phyloP scores from a whole-genome alignment of 1,139 yeast species.

The Yamadazyma atlantica region DNA sequence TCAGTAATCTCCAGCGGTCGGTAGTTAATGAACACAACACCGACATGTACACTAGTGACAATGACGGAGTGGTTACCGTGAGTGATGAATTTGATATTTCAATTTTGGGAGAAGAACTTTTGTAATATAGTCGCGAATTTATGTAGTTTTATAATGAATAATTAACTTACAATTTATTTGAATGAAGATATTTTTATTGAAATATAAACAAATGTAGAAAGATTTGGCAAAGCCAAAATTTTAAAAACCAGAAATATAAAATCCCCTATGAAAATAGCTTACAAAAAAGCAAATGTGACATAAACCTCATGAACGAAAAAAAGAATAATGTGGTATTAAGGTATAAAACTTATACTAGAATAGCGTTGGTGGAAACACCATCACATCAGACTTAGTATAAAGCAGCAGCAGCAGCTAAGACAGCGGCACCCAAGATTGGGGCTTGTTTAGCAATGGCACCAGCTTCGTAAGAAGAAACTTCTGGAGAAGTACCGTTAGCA shows the following conservation, averaged over 20 bases:
- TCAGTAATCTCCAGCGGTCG: slow-evolving; percentile 18
- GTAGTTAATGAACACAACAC: neutral
- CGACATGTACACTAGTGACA: slow-evolving; percentile 3
- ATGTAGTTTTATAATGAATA: too few relatives aligned
- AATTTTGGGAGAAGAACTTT: neutral
- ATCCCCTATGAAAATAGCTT: slow-evolving; percentile 7
- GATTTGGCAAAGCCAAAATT: slow-evolving; percentile 1
- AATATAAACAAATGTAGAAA: slow-evolving; percentile 3
- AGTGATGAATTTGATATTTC: neutral
- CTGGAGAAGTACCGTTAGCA: slow-evolving; percentile 17
- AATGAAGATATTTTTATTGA: neutral
- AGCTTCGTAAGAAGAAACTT: slow-evolving; percentile 22
- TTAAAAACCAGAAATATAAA: slow-evolving; percentile 14
- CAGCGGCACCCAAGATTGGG: slow-evolving; percentile 17
- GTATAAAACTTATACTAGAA: slow-evolving; percentile 1
- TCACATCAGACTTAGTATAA: slow-evolving; percentile 14
- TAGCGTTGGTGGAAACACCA: neutral
- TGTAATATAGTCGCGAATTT: too few relatives aligned
- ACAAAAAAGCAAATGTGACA: slow-evolving; percentile 6
- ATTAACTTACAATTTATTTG: too few relatives aligned
- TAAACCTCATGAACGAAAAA: slow-evolving; percentile 1
- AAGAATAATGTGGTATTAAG: slow-evolving; percentile 1
- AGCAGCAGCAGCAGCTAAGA: slow-evolving; percentile 19
- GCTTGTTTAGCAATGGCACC: slow-evolving; percentile 18
- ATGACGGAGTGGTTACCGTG: slow-evolving; percentile 11